Evolutionary conservation across 805 yeast genomes (phyloP), one percentile per base, ranked within the genome.

Genomic region (Ogataea nitratoaversa): DNA sequence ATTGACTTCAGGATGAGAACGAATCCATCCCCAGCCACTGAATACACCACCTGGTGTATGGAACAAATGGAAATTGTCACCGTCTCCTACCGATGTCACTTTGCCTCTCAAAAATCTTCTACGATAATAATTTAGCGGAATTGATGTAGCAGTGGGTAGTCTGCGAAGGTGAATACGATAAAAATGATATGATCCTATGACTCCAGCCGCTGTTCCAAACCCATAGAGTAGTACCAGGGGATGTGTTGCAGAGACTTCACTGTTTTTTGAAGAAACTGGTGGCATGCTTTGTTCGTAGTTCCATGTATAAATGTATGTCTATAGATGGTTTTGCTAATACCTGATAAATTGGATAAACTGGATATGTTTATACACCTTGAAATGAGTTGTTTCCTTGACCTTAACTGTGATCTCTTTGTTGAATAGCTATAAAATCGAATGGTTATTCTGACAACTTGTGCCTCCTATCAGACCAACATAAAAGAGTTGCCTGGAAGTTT

Each of bases 1-100:
- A 52, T 74, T 73, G 5, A 72, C 62, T 9, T 65, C 60, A 0
- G 98, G 98, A 0, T 78, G 68, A 11, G 60, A 49, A 25, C 99
- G 66, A 19, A 86, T 56, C 95, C 95, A 86, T 11, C 95, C 90
- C 99, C 99, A 93, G 0, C 99, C 99, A 2, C 83, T 77, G 2
- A 81, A 53, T 0, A 71, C 45, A 0, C 99, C 98, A 3, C 98
- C 98, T 0, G 99, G 99, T 0, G 95, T 79, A 59, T 93, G 99
- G 56, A 71, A 93, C 48, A 93, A 77, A 44, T 90, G 84, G 63
- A 93, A 91, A 60, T 91, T 91, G 59, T 93, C 99, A 13, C 95
- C 96, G 60, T 90, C 98, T 0, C 96, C 96, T 0, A 90, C 98
- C 2, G 93, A 70, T 0, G 95, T 84, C 4, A 90, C 96, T 44